phyloP scores from a whole-genome alignment of 2,329 filamentous ascomycete species.

The Aspergillus sp. region DNA sequence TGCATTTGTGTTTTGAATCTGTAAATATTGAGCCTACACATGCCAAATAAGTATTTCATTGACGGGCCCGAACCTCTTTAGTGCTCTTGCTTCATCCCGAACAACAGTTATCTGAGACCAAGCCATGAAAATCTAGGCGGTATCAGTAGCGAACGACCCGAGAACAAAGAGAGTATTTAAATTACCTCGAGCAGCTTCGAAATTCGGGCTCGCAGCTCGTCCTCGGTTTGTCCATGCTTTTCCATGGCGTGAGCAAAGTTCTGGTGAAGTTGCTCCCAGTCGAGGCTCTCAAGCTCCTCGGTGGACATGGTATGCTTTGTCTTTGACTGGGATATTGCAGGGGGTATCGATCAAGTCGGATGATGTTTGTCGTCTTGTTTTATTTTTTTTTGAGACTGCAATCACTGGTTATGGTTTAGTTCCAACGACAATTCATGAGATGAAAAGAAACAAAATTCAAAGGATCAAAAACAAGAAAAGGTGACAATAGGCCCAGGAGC shows the following conservation, averaged over 20 bases:
- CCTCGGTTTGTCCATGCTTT: slow-evolving; percentile 64
- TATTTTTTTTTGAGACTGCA: neutral
- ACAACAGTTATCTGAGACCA: slow-evolving; percentile 73
- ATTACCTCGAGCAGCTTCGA: slow-evolving; percentile 63
- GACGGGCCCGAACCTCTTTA: slow-evolving; percentile 63
- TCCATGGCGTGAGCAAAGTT: slow-evolving; percentile 67
- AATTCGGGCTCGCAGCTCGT: slow-evolving; percentile 65
- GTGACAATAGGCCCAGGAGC: no score
- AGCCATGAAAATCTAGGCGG: slow-evolving; percentile 68
- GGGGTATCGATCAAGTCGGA: neutral
- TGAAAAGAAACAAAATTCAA: neutral
- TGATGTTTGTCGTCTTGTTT: no score
- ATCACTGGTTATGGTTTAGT: neutral
- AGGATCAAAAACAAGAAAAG: neutral
- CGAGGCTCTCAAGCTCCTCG: slow-evolving; percentile 58
- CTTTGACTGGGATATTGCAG: neutral
- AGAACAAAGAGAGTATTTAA: neutral
- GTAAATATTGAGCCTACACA: slow-evolving; percentile 5
- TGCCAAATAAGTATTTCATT: neutral
- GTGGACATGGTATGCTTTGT: slow-evolving; percentile 37
- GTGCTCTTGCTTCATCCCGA: slow-evolving; percentile 73
- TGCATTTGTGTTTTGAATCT: slow-evolving; percentile 77
- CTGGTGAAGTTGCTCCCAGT: slow-evolving; percentile 75
- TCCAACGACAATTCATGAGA: neutral
- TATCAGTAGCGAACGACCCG: slow-evolving; percentile 2